Percentiles rank a stretch among this genome's conserved stretches.
These are phyloP conservation scores for Arachnomyces sp. DNA, from an alignment of 2,329 filamentous ascomycete genomes.

Conservation along the genomic window DNA sequence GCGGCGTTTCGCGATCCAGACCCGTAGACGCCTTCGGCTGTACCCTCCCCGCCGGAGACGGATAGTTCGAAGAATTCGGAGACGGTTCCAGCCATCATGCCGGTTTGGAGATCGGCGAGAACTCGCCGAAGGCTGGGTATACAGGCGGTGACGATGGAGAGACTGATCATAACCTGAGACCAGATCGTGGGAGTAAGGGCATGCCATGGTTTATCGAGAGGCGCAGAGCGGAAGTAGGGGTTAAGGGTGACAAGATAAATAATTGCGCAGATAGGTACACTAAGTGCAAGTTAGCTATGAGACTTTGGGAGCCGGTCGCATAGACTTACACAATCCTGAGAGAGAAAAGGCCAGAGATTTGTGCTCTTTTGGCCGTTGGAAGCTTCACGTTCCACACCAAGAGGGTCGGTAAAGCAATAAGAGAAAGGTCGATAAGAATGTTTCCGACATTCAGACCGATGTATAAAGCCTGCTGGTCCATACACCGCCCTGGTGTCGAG, in stretches of 20 bases:
- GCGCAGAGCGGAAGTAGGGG: slow-evolving; percentile 11
- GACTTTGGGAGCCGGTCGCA: neutral
- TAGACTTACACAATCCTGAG: slow-evolving; percentile 15
- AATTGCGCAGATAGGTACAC: slow-evolving; percentile 15
- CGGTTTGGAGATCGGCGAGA: slow-evolving; percentile 17
- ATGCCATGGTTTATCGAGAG: slow-evolving; percentile 15
- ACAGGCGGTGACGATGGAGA: slow-evolving; percentile 20
- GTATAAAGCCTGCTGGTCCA: slow-evolving; percentile 17
- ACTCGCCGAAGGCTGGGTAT: slow-evolving; percentile 18
- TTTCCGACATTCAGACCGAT: slow-evolving; percentile 12
- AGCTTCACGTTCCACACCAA: slow-evolving; percentile 18
- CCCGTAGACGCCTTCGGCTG: neutral
- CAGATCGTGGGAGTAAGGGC: slow-evolving; percentile 17
- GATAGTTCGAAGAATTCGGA: slow-evolving; percentile 14
- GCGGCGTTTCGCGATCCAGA: neutral
- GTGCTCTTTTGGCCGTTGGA: slow-evolving; percentile 11
- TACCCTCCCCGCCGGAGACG: slow-evolving; percentile 9
- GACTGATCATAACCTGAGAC: slow-evolving; percentile 13
- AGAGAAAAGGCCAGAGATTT: slow-evolving; percentile 16
- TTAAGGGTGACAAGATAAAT: slow-evolving; percentile 10
- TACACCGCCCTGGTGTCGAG: slow-evolving; percentile 12
- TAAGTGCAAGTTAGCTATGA: slow-evolving; percentile 8
- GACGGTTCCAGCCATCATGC: slow-evolving; percentile 17
- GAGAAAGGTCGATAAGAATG: slow-evolving; percentile 16
- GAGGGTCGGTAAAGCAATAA: slow-evolving; percentile 15